Base-by-base conservation (phyloP, 768 basidiomycete genomes). In the Macrocybe gigantea region DNA sequence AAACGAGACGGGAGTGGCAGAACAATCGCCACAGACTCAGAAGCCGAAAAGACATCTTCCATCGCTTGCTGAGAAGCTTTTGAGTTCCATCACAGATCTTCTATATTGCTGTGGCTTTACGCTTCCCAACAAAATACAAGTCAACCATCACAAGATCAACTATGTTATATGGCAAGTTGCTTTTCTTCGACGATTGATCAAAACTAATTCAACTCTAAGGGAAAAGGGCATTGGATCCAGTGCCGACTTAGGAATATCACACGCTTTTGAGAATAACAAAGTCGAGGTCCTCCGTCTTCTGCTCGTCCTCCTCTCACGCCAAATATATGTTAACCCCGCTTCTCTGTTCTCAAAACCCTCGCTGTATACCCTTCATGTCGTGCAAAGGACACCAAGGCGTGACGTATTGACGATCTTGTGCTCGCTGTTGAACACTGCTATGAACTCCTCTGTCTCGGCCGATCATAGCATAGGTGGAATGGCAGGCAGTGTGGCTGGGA, bases 31-130 rank as follows among this genome's bases (percentile, higher is more conserved):
- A 15, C 50, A 52, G 34, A 44, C 47, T 29, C 48, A 45, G 32
- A 72, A 67, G 44, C 52, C 59, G 44, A 72, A 66, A 59, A 78
- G 74, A 59, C 68, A 66, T 10, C 61, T 82, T 31, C 92, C 89
- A n/a, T 86, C 88, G 12, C 66, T 95, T 4, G 88, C 83, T 1
- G 91, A 94, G 59, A 75, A 79, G 52, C 69, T 97, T 14, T 86
- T 95, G 54, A 79, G 75, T 56, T 82, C 83, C 49, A 70, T 91
- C 7, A 79, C 91, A 48, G 94, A 98, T 61, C 72, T 97, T 8
- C 62, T 96, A 35, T 98, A 95, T 64, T 93, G 92, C 60, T 94
- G 91, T 56, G 93, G 91, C 9, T 96, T 98, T 57, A 95, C 93
- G 0, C 68, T 97, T 7, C 90, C 95, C 7, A 77, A 75, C 30